phyloP scores from a whole-genome alignment of 441 rosid genomes.

The Populus hybrid region DNA sequence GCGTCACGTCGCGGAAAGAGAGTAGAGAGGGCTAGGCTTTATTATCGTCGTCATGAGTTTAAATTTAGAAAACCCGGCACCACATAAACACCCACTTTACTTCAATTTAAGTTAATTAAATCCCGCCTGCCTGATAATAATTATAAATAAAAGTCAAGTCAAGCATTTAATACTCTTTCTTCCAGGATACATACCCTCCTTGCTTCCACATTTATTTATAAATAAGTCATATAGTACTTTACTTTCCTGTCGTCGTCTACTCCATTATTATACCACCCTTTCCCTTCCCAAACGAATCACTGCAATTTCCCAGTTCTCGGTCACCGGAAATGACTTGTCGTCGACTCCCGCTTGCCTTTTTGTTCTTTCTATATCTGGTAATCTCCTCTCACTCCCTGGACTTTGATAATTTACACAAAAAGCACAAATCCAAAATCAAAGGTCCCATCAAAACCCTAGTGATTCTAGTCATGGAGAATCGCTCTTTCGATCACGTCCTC shows the following conservation, averaged over 20 bases:
- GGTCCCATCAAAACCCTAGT: constrained; percentile 92
- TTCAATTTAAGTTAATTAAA: neutral
- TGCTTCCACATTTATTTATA: neutral
- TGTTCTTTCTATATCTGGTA: constrained; percentile 43
- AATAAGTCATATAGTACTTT: neutral
- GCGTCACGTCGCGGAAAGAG: too few species aligned
- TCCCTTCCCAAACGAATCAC: neutral
- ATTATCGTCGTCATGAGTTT: neutral
- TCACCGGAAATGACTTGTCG: neutral
- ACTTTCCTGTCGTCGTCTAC: neutral
- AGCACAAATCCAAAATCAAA: constrained; percentile 46
- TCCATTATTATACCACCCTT: neutral
- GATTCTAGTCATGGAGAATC: constrained; percentile 92
- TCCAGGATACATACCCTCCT: neutral
- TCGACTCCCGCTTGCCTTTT: constrained; percentile 11
- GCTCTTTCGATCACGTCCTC: constrained; percentile 88
- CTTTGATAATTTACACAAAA: constrained; percentile 23
- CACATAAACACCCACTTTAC: neutral
- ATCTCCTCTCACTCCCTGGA: constrained; percentile 52
- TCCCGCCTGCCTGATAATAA: neutral
- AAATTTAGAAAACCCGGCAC: neutral
- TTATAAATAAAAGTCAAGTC: neutral
- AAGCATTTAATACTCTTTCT: neutral
- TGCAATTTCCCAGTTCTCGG: neutral
- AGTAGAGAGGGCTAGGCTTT: too few species aligned